Base-by-base conservation (phyloP, 257 asterid genomes). In the Osmanthus fragrans region DNA sequence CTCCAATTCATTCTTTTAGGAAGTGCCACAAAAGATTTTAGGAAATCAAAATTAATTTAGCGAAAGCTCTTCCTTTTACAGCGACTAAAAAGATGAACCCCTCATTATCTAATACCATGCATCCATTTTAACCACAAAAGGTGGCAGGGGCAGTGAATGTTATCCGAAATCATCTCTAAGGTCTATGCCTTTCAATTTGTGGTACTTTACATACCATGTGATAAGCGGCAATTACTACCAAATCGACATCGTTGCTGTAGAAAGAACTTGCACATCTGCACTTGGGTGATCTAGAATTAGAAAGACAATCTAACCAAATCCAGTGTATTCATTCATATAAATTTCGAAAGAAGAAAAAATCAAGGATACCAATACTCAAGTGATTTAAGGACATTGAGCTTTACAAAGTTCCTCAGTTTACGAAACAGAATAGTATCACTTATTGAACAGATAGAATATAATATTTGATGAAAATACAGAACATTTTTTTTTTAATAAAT, bases 231-330 rank as follows among this genome's bases (percentile, higher is more conserved):
- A 90, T 77, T 93, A 91, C 87, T 89, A 87, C 97, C 98, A 93
- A 95, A 95, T 82, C 99, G 98, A 90, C 99, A 95, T 65, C 97
- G 89, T 87, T 92, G 97, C 89, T 92, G 98, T 75, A 86, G 98
- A 90, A 92, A 95, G 97, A 95, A 95, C 98, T 93, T 89, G 99
- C 99, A 95, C 94, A 95, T 95, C 99, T 95, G 99, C 99, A 95
- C 97, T 88, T 82, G 75, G 84, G 90, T 88, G 92, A 91, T 85
- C 87, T 85, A 89, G 84, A 83, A 89, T 93, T 90, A 95, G 99
- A 86, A 89, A 78, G 75, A 73, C 82, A 72, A 83, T 80, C 73
- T 72, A 78, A 83, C 87, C 72, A 77, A 81, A 84, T 78, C 84
- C 84, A 85, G 80, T 67, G 80, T 72, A 79, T 65, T 80, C 80